These are phyloP conservation scores for Suhomyces sp. DNA, from an alignment of 805 yeast genomes.

Conservation along the genomic window DNA sequence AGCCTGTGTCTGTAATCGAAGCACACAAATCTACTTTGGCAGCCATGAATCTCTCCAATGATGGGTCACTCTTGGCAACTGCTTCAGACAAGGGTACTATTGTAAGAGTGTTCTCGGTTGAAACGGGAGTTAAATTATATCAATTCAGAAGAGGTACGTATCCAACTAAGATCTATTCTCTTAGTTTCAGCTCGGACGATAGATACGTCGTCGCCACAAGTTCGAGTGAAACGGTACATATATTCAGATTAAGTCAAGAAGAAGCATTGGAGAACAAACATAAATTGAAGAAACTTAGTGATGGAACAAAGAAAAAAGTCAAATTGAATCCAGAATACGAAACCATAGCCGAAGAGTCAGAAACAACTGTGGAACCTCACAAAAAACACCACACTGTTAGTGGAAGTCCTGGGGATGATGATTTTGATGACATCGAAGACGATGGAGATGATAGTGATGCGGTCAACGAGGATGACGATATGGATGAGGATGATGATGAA, in stretches of 20 bases:
- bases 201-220: slow-evolving; percentile 78
- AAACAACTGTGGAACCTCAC: slow-evolving; percentile 14
- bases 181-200: slow-evolving; percentile 72
- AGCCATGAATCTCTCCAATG: slow-evolving; percentile 62
- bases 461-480: slow-evolving; percentile 16
- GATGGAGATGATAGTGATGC: slow-evolving; percentile 17
- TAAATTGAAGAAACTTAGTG: slow-evolving; percentile 22
- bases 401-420: slow-evolving; percentile 14
- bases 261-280: slow-evolving; percentile 42
- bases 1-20: slow-evolving; percentile 76
- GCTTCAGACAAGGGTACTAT: slow-evolving; percentile 91
- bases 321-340: slow-evolving; percentile 17
- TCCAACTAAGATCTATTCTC: slow-evolving; percentile 73
- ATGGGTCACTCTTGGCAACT: slow-evolving; percentile 81
- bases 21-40: slow-evolving; percentile 84
- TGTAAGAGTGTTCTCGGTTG: slow-evolving; percentile 73
- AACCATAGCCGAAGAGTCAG: slow-evolving; percentile 30
- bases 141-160: slow-evolving; percentile 87
- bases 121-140: slow-evolving; percentile 58
- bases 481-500: slow-evolving; percentile 24
- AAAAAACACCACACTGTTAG: slow-evolving; percentile 2
- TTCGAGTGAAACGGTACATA: slow-evolving; percentile 89
- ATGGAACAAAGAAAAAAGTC: slow-evolving; percentile 10
- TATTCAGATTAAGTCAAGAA: slow-evolving; percentile 69
- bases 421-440: slow-evolving; percentile 12